Evolutionary conservation across 2,329 filamentous ascomycete genomes (phyloP).

Genomic region (Chalaropsis thielavioides): DNA sequence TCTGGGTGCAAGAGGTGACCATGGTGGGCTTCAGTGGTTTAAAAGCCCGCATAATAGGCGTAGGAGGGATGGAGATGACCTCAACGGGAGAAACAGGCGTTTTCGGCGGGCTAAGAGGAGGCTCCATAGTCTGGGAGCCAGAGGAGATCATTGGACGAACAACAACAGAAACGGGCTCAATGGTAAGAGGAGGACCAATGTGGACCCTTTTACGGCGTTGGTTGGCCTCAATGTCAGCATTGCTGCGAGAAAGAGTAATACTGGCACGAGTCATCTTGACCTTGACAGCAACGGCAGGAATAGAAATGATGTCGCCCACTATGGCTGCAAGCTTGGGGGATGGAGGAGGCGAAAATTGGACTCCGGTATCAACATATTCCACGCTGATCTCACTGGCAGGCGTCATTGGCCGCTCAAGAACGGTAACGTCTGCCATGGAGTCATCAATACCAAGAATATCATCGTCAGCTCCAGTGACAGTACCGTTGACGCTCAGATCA

Average conservation of each 20-base stretch:
- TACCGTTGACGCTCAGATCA: slow-evolving; percentile 25
- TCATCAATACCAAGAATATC: slow-evolving; percentile 1
- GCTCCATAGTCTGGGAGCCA: slow-evolving; percentile 47
- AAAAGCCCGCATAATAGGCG: slow-evolving; percentile 21
- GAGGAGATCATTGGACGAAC: slow-evolving; percentile 44
- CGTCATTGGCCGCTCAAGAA: slow-evolving; percentile 18
- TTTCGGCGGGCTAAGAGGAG: slow-evolving; percentile 49
- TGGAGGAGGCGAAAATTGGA: slow-evolving; percentile 71
- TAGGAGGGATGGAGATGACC: slow-evolving; percentile 28
- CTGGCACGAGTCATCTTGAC: slow-evolving; percentile 12
- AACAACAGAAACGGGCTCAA: slow-evolving; percentile 30
- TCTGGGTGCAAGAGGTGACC: slow-evolving; percentile 49
- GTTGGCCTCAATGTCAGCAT: slow-evolving; percentile 56
- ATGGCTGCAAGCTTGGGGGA: slow-evolving; percentile 43
- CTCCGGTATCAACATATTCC: slow-evolving; percentile 58
- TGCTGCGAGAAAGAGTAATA: slow-evolving; percentile 24
- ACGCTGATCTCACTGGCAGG: slow-evolving; percentile 24
- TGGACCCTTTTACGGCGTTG: slow-evolving; percentile 57
- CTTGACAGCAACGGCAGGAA: slow-evolving; percentile 10
- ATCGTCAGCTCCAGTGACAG: slow-evolving; percentile 11
- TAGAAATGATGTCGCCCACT: background rate
- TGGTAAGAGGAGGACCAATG: slow-evolving; percentile 34
- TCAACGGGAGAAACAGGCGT: slow-evolving; percentile 42
- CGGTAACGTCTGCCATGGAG: slow-evolving; percentile 11
- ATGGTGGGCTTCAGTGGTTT: slow-evolving; percentile 28